Conservation (phyloP, 768 basidiomycete species). For the Pisolithus sp. region DNA sequence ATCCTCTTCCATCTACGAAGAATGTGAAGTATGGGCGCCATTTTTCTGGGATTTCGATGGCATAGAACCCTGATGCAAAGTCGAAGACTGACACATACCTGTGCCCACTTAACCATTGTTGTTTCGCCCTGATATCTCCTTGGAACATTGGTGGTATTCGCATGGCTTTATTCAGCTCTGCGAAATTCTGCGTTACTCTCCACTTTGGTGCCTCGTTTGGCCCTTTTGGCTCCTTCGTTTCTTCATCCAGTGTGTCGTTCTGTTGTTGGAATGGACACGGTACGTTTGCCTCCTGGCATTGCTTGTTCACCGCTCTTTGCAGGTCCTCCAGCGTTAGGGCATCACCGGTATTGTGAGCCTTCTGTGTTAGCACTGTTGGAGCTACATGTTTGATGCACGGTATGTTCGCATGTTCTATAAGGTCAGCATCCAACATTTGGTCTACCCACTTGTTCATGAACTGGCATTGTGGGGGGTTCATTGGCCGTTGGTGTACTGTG, state of each 20-base stretch:
- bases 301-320: slow-evolving; percentile 24
- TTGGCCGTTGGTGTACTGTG: background rate
- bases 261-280: background rate
- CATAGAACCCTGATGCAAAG: no score
- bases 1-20: no score
- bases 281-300: background rate
- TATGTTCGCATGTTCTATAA: background rate
- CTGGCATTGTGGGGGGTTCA: background rate
- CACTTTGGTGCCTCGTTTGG: background rate
- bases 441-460: background rate
- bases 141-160: background rate
- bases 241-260: fast-evolving
- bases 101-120: no score
- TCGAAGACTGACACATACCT: no score
- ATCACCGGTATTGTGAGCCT: slow-evolving; percentile 22
- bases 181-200: background rate
- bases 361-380: slow-evolving; percentile 31
- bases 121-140: no score
- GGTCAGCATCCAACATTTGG: background rate
- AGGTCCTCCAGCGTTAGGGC: slow-evolving; percentile 31
- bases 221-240: background rate
- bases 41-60: no score
- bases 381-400: background rate
- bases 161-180: background rate
- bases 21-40: no score